Conservation (phyloP, 768 basidiomycete genomes). For the Pisolithus microcarpus region DNA sequence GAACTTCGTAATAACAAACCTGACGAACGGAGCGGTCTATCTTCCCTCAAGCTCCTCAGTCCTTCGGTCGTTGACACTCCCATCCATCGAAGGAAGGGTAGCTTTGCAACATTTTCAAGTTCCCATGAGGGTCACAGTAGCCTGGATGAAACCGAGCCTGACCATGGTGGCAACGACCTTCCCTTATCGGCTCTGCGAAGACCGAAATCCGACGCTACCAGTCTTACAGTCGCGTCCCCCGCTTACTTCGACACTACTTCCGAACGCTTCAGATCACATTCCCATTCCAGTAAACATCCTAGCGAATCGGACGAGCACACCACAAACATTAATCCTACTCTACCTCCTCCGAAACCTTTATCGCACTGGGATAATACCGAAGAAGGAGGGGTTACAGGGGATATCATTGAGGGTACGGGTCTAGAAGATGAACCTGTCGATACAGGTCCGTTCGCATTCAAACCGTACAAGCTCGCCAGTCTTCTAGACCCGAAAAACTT, state of each 20-base stretch:
- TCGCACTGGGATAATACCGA: constrained; percentile 20
- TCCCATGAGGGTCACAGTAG: constrained; percentile 31
- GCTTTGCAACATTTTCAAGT: constrained; percentile 49
- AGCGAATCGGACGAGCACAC: constrained; percentile 4
- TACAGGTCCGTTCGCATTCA: constrained; percentile 65
- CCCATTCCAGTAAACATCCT: constrained; percentile 8
- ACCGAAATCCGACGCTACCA: constrained; percentile 28
- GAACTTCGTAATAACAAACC: constrained; percentile 66
- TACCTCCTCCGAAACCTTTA: constrained; percentile 9
- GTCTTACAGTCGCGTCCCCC: constrained; percentile 30
- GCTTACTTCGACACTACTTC: constrained; percentile 35
- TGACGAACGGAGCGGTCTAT: constrained; percentile 44
- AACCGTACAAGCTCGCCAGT: constrained; percentile 70
- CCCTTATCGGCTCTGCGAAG: constrained; percentile 26
- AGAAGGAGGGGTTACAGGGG: constrained; percentile 14
- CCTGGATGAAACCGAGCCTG: constrained; percentile 44
- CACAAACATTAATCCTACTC: neutral
- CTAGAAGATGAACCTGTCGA: constrained; percentile 41
- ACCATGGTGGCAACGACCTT: constrained; percentile 27
- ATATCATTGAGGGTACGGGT: constrained; percentile 18
- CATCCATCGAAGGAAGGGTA: constrained; percentile 48
- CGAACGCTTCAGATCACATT: constrained; percentile 17
- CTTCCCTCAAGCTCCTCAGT: constrained; percentile 45
- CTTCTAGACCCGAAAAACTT: constrained; percentile 87
- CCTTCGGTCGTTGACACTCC: constrained; percentile 26